Evolutionary conservation across 495 filamentous ascomycete genomes (phyloP), one percentile per base, ranked within the genome.

Genomic region (Cercophora samala): DNA sequence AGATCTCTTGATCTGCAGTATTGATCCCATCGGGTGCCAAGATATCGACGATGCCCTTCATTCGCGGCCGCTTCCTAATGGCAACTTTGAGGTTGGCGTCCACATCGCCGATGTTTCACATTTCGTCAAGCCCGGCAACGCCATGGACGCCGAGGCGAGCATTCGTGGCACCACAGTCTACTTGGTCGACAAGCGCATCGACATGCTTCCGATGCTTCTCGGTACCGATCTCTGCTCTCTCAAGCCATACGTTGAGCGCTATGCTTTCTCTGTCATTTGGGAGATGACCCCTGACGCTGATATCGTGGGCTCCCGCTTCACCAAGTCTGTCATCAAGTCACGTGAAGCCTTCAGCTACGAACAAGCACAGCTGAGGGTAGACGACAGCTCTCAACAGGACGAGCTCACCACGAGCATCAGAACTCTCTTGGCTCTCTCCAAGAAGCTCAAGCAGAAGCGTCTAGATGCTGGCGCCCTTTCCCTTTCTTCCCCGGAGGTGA

Each of bases 41-140:
- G 95, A 99, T 82, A 99, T 99, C 66, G 95, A 99, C 71, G 95
- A 99, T 80, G 95, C 95, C 13, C 87, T 99, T 18, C 95, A 99
- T 74, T 93, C 95, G 17, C 83, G 88, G 42, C 82, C 81, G 42
- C 80, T 99, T 52, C 90, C 92, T 2, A 98, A 97, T 72, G 95
- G 96, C 24, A 98, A 99, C 75, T 92, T 89, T 69, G 92, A 98
- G 80, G 92, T 98, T 15, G 95, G 95, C 64, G 95, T 99, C n/a
- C 96, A 99, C 74, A 99, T 99, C 75, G 95, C 95, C 55, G 95
- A 99, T 73, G 95, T 99, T 21, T 97, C 96, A 18, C 92, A 99
- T 75, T 98, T 98, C 70, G 96, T 99, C 75, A 96, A 93, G 78
- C 93, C 96, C 26, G 92, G 92, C 75, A 98, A 95, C 75, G 88